Evolutionary conservation across 2,329 filamentous ascomycete species (phyloP).

Genomic region (Pezicula carpinea): DNA sequence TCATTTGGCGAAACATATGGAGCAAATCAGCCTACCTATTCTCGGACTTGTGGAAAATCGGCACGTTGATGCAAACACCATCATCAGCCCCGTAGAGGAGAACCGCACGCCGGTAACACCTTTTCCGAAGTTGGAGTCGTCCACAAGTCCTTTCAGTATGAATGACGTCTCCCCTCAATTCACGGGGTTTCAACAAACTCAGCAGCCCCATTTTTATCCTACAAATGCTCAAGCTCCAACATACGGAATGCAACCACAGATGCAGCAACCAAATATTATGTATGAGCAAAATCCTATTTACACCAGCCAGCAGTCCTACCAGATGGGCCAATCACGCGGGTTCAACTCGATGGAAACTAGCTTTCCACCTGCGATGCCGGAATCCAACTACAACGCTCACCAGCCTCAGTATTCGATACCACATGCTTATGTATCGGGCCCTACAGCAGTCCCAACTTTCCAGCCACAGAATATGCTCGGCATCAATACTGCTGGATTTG

Average conservation of each 20-base stretch:
- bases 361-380: constrained; percentile 14
- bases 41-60: constrained; percentile 53
- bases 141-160: constrained; percentile 21
- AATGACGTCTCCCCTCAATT: constrained; percentile 22
- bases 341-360: constrained; percentile 14
- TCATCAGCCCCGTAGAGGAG: constrained; percentile 61
- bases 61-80: constrained; percentile 53
- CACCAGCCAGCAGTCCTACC: constrained; percentile 10
- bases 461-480: constrained; percentile 19
- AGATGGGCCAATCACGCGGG: constrained; percentile 14
- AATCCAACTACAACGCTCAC: constrained; percentile 16
- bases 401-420: constrained; percentile 17
- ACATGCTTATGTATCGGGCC: constrained; percentile 19
- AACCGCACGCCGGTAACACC: constrained; percentile 25
- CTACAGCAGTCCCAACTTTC: constrained; percentile 19
- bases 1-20: constrained; percentile 93
- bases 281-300: constrained; percentile 17
- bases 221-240: constrained; percentile 8
- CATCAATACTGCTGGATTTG: constrained; percentile 17
- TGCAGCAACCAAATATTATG: constrained; percentile 9
- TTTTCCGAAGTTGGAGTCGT: constrained; percentile 20
- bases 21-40: constrained; percentile 81
- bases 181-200: constrained; percentile 14
- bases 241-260: constrained; percentile 15
- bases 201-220: constrained; percentile 11